Base-by-base conservation (phyloP, 371 early-diverging fungal genomes). In the Mucor racemosus region DNA sequence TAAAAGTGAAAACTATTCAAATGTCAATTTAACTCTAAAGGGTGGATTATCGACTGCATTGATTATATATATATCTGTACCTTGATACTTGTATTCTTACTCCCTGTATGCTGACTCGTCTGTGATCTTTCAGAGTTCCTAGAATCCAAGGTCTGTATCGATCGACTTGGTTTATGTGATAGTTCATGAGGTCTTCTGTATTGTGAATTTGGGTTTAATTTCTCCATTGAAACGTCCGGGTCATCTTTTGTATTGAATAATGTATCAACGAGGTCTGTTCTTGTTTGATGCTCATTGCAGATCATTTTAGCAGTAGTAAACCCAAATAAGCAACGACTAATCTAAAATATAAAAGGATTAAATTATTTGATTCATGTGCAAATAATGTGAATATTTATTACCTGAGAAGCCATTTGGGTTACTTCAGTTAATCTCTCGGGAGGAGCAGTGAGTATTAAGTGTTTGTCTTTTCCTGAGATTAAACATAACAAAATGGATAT, bases 401-500 rank as follows among this genome's bases (percentile, higher is more conserved):
- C 83, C 62, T 77, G 68, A 33, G 76, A 66, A 8, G 83, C 74
- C 79, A 82, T 78, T 50, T 76, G 75, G n/a, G 75, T 66, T 7
- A 82, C 76, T 66, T 80, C 77, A 10, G 65, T 59, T 13, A 80
- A 33, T 44, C 75, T 67, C 46, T 77, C 69, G 14, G 73, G 68
- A 33, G 83, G 77, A 21, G 79, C 77, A 15, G 79, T 80, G 14
- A 82, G 64, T 31, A 82, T 60, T 33, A 80, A 60, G 61, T 82
- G 80, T 39, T 78, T 78, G 46, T 78, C 77, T 46, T 61, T 62
- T 7, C 79, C 79, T 9, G 80, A 78, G 21, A 80, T 69, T 2
- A 82, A 66, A 57, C 83, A 82, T 31, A 82, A 64, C 5, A 82
- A 61, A 7, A 82, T 73, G 0, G 83, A 82, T 26, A 82, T 80